These are phyloP conservation scores for Vanilla planifolia DNA, from an alignment of 106 monocot species.

Conservation along the genomic window DNA sequence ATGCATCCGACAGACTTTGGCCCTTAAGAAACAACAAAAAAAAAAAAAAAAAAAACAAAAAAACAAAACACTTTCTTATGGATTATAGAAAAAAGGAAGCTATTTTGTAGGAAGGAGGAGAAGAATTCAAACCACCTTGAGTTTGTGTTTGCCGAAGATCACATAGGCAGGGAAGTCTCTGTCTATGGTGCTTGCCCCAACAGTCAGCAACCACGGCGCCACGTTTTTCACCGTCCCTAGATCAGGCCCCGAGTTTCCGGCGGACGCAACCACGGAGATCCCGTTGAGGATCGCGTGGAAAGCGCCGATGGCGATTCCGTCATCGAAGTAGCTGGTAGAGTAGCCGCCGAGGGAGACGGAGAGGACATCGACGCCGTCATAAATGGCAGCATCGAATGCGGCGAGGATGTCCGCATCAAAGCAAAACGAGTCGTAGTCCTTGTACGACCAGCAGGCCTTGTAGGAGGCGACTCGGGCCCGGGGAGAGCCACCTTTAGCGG, in stretches of 20 bases:
- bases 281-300: constrained; percentile 28
- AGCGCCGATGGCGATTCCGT: constrained; percentile 19
- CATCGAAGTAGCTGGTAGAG: background rate
- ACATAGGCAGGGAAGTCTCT: constrained; percentile 13
- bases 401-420: constrained; percentile 30
- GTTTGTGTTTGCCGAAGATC: constrained; percentile 28
- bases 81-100: too few relatives aligned
- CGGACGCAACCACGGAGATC: constrained; percentile 24
- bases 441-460: constrained; percentile 34
- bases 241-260: constrained; percentile 16
- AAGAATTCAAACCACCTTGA: too few relatives aligned
- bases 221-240: constrained; percentile 7
- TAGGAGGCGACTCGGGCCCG: constrained; percentile 38
- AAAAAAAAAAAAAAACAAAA: too few relatives aligned
- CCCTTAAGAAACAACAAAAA: too few relatives aligned
- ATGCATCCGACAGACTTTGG: too few relatives aligned
- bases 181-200: constrained; percentile 25
- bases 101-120: too few relatives aligned
- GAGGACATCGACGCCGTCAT: constrained; percentile 56
- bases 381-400: constrained; percentile 33
- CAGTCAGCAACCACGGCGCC: constrained; percentile 22
- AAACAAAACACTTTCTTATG: too few relatives aligned
- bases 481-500: constrained; percentile 51
- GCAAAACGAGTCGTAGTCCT: background rate
- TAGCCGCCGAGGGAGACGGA: constrained; percentile 37